Percentiles rank a stretch among this genome's conserved stretches.
phyloP scores from a whole-genome alignment of 1,284 basidiomycete genomes.

The Termitomyces sp. region DNA sequence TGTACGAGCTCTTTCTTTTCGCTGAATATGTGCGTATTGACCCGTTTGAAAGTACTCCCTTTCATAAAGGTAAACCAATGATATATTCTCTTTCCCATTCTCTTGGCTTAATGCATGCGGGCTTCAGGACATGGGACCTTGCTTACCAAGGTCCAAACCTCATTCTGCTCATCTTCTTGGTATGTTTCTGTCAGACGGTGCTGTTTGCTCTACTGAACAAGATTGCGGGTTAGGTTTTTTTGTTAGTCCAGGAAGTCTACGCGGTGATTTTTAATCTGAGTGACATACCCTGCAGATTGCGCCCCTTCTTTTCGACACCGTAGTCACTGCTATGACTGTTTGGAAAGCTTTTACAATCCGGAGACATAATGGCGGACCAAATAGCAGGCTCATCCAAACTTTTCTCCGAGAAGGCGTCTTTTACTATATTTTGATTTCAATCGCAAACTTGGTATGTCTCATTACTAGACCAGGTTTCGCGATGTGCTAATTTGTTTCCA shows the following conservation, averaged over 20 bases:
- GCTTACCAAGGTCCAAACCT: constrained; percentile 71
- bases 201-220: constrained; percentile 31
- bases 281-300: constrained; percentile 48
- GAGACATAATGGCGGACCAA: constrained; percentile 66
- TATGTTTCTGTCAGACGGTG: constrained; percentile 23
- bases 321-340: constrained; percentile 73
- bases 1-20: constrained; percentile 37
- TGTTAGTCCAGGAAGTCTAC: constrained; percentile 36
- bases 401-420: constrained; percentile 79
- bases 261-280: constrained; percentile 2
- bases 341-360: constrained; percentile 70
- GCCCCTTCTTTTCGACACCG: constrained; percentile 70
- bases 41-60: constrained; percentile 48
- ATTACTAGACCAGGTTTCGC: constrained; percentile 14
- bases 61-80: constrained; percentile 44
- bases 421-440: constrained; percentile 75
- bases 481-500: not conserved
- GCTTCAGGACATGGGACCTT: constrained; percentile 52
- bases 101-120: constrained; percentile 3
- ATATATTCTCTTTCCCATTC: not conserved
- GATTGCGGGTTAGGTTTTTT: constrained; percentile 45
- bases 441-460: constrained; percentile 60
- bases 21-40: not conserved
- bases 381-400: constrained; percentile 73
- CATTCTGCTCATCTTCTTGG: constrained; percentile 74